Conservation (phyloP, 805 yeast species). For the Candida xiaguanensis region DNA sequence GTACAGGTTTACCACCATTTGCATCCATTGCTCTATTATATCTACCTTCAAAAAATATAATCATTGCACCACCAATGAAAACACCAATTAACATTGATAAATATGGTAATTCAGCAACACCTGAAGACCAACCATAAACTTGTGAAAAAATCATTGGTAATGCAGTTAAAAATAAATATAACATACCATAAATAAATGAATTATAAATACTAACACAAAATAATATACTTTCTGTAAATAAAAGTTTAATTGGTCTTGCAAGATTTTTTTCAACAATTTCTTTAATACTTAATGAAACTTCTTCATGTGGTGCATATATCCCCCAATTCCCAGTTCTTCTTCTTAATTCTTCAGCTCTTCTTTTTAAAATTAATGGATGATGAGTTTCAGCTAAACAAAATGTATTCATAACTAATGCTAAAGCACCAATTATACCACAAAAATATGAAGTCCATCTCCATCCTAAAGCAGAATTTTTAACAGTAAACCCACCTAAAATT, state of each 20-base stretch:
- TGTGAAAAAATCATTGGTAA: constrained; percentile 43
- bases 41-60: constrained; percentile 52
- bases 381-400: constrained; percentile 36
- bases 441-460: constrained; percentile 63
- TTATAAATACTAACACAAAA: constrained; percentile 43
- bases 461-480: constrained; percentile 34
- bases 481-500: constrained; percentile 45
- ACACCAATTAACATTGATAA: constrained; percentile 71
- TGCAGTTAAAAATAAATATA: constrained; percentile 44
- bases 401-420: constrained; percentile 29
- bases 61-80: constrained; percentile 50
- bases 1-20: constrained; percentile 59
- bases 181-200: constrained; percentile 47
- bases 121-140: constrained; percentile 57
- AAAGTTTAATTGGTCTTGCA: constrained; percentile 37
- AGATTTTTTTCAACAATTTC: constrained; percentile 35
- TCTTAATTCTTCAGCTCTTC: constrained; percentile 33
- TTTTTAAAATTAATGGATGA: constrained; percentile 33
- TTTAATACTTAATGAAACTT: constrained; percentile 23
- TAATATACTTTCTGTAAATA: constrained; percentile 40
- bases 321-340: constrained; percentile 42
- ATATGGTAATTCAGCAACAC: constrained; percentile 77
- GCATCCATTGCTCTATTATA: constrained; percentile 45
- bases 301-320: constrained; percentile 37
- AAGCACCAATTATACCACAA: constrained; percentile 37